Conservation (phyloP, 208 protist genomes). For the Porcisia deanei region DNA sequence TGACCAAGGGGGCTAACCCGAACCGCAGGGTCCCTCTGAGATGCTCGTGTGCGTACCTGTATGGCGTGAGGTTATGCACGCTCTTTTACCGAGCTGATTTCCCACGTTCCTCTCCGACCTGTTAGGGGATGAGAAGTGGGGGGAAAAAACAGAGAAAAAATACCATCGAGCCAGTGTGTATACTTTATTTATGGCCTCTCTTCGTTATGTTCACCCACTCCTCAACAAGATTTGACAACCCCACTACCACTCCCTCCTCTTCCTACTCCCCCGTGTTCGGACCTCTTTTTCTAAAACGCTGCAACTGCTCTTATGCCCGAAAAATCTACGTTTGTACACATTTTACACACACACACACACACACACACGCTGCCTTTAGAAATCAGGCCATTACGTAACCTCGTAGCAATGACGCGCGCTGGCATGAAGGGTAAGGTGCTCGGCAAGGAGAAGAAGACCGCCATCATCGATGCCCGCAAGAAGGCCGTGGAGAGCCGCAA, state of each 20-base stretch:
- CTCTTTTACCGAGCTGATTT: neutral
- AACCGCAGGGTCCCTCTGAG: neutral
- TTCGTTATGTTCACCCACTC: neutral
- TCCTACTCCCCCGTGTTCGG: too few relatives aligned
- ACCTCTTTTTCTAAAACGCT: neutral
- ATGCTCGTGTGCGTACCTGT: neutral
- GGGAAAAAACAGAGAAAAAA: too few relatives aligned
- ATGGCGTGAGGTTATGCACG: neutral
- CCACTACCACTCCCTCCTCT: too few relatives aligned
- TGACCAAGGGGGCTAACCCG: neutral
- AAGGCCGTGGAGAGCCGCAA: slow-evolving; percentile 73
- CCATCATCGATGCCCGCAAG: slow-evolving; percentile 75
- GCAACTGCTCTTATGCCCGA: neutral
- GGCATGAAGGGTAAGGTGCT: slow-evolving; percentile 81
- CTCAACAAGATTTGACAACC: neutral
- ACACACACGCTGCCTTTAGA: slow-evolving; percentile 2
- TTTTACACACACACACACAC: neutral
- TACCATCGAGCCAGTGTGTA: neutral
- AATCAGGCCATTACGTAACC: slow-evolving; percentile 20
- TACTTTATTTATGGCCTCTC: neutral
- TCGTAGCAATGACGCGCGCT: slow-evolving; percentile 18
- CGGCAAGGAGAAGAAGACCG: slow-evolving; percentile 85
- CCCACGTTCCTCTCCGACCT: neutral
- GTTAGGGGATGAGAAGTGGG: too few relatives aligned
- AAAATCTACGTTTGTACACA: neutral